These are phyloP conservation scores for Elaeis oleifera DNA, from an alignment of 202 grass and related monocot genomes.

Conservation along the genomic window DNA sequence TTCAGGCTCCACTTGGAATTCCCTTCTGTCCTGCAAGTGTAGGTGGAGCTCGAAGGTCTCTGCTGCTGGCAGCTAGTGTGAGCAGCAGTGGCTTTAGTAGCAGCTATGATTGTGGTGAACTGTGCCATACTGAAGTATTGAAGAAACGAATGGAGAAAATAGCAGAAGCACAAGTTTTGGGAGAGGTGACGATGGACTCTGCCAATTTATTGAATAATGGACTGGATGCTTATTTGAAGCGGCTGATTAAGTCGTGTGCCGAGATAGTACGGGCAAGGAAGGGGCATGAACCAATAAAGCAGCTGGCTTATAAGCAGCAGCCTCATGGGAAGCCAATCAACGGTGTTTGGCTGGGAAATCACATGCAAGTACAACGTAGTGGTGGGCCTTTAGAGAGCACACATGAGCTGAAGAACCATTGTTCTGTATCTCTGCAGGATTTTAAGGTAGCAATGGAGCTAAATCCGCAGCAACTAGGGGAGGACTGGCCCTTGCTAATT, in stretches of 20 bases:
- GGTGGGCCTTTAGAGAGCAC: slow-evolving; percentile 28
- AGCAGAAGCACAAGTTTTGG: slow-evolving; percentile 50
- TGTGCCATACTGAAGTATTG: slow-evolving; percentile 47
- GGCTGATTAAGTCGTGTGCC: slow-evolving; percentile 62
- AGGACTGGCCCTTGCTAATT: slow-evolving; percentile 69
- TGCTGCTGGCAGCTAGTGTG: slow-evolving; percentile 12
- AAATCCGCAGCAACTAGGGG: slow-evolving; percentile 67
- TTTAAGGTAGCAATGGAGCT: slow-evolving; percentile 93
- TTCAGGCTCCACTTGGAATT: slow-evolving; percentile 56
- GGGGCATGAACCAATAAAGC: slow-evolving; percentile 34
- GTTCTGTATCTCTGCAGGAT: slow-evolving; percentile 51
- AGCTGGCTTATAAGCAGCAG: slow-evolving; percentile 33
- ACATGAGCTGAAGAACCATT: slow-evolving; percentile 33
- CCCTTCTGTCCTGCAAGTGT: slow-evolving; percentile 62
- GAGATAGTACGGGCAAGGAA: slow-evolving; percentile 45
- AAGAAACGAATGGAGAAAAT: slow-evolving; percentile 57
- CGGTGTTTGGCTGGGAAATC: slow-evolving; percentile 44
- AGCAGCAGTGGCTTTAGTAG: slow-evolving; percentile 33
- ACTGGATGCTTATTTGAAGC: slow-evolving; percentile 71
- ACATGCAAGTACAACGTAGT: slow-evolving; percentile 37
- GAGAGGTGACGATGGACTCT: slow-evolving; percentile 56
- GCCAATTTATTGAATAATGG: slow-evolving; percentile 69
- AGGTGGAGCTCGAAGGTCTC: slow-evolving; percentile 40
- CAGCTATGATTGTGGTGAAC: slow-evolving; percentile 31
- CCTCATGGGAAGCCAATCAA: slow-evolving; percentile 34